Base-by-base conservation (phyloP, 176 grass and related monocot species). In the Tuctoria greenei region DNA sequence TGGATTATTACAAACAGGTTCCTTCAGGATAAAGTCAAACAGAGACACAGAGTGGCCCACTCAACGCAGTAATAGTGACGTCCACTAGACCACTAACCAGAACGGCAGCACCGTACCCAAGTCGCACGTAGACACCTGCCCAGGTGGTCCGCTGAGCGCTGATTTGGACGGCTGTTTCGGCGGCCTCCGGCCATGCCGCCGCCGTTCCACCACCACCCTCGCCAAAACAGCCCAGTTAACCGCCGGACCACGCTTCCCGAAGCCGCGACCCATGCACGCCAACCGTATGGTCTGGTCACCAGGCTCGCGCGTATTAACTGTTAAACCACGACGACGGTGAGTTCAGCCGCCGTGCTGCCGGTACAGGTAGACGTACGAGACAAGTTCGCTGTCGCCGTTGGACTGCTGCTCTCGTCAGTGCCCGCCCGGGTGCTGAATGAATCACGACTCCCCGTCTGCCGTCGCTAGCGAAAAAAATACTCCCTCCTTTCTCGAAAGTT, bases 41-140 rank as follows among this genome's bases (percentile, higher is more conserved):
- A 39, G 40, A 10, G 52, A 10, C 4, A 28, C 24, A 39, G 40
- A 10, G 52, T 69, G 71, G 63, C 84, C 55, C 36, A 3, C 60
- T 20, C 44, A 60, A 71, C 78, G 40, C 23, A 78, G 45, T 41
- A 81, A 81, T 38, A 76, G 64, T 57, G 65, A 76, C 72, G 67
- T 75, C 64, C 84, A 76, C 65, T n/a, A n/a, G n/a, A n/a, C n/a
- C n/a, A n/a, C n/a, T n/a, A n/a, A n/a, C n/a, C n/a, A n/a, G n/a
- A n/a, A n/a, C n/a, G n/a, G n/a, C n/a, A n/a, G n/a, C n/a, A n/a
- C n/a, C n/a, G n/a, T n/a, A n/a, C 26, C 59, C 69, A 73, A n/a
- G 69, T 61, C 44, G 45, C 59, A 61, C 31, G 47, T 21, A 51
- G 61, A 18, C 50, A 61, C 60, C 59, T 76, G 73, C 73, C 0